Evolutionary conservation across 257 asterid species (phyloP).

Genomic region (Ligustrum vulgare): DNA sequence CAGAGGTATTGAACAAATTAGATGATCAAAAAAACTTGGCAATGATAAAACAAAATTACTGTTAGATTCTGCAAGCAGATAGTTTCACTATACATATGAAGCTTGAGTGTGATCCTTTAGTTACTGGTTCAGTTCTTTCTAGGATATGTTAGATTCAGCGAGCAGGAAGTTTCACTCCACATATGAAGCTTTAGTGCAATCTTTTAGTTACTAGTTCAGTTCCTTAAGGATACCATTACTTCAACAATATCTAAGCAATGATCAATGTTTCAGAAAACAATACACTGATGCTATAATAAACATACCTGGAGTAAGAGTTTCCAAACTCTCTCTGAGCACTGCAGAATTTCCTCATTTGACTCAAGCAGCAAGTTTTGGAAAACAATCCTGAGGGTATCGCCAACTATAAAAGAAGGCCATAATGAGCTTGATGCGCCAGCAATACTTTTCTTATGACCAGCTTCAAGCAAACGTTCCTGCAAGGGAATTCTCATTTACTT

Average conservation of each 20-base stretch:
- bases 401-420: conserved; percentile 97
- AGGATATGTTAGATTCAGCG: background rate
- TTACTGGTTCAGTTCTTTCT: background rate
- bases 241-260: conserved; percentile 13
- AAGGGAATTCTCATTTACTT: conserved; percentile 21
- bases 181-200: background rate
- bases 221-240: background rate
- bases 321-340: conserved; percentile 95
- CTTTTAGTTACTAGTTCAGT: background rate
- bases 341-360: conserved; percentile 83
- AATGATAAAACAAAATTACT: background rate
- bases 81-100: conserved; percentile 6
- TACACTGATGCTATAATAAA: conserved; percentile 17
- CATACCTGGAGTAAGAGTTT: conserved; percentile 79
- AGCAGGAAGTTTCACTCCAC: background rate
- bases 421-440: conserved; percentile 65
- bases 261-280: conserved; percentile 17
- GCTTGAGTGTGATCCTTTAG: background rate
- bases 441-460: conserved; percentile 72
- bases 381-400: conserved; percentile 94
- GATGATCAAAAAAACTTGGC: background rate
- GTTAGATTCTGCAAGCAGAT: background rate
- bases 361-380: conserved; percentile 97
- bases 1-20: background rate
- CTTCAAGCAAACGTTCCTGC: conserved; percentile 99